These are phyloP conservation scores for Calonectria ilicicola DNA, from an alignment of 2,329 filamentous ascomycete species.

Conservation along the genomic window DNA sequence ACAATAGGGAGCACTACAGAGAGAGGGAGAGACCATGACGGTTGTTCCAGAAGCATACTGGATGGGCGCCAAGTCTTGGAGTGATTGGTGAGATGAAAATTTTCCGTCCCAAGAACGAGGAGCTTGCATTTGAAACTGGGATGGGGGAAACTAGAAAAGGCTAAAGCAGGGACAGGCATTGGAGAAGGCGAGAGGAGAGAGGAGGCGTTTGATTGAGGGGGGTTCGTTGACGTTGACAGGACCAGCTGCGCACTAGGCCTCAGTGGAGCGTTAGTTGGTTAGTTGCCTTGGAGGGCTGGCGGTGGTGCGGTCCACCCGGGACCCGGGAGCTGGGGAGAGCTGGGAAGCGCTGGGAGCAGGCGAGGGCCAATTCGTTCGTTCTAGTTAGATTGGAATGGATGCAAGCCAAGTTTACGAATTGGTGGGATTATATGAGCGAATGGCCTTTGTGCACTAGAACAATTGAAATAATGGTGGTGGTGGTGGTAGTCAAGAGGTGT, in stretches of 20 bases:
- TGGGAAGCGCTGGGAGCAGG: too few relatives aligned
- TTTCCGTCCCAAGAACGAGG: background rate
- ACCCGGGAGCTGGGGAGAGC: too few relatives aligned
- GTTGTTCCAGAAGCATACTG: background rate
- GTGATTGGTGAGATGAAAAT: slow-evolving; percentile 14
- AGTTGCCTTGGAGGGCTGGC: slow-evolving; percentile 1
- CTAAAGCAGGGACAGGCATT: slow-evolving; percentile 4
- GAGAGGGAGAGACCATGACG: background rate
- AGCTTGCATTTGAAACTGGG: background rate
- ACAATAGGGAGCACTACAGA: background rate
- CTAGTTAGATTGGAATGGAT: background rate
- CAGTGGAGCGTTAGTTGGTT: background rate
- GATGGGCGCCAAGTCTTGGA: background rate
- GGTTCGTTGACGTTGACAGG: background rate
- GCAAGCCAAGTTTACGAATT: too few relatives aligned
- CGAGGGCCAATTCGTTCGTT: background rate
- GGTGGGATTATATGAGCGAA: too few relatives aligned
- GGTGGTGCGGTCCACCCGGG: too few relatives aligned
- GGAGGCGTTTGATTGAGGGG: background rate
- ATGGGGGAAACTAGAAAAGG: slow-evolving; percentile 9
- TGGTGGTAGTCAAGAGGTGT: too few relatives aligned
- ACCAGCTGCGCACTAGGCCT: background rate
- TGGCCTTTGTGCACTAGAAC: background rate
- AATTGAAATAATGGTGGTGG: too few relatives aligned
- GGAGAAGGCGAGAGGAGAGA: background rate